Evolutionary conservation across 2,329 filamentous ascomycete species (phyloP).

Genomic region (Pyrenophora seminiperda): DNA sequence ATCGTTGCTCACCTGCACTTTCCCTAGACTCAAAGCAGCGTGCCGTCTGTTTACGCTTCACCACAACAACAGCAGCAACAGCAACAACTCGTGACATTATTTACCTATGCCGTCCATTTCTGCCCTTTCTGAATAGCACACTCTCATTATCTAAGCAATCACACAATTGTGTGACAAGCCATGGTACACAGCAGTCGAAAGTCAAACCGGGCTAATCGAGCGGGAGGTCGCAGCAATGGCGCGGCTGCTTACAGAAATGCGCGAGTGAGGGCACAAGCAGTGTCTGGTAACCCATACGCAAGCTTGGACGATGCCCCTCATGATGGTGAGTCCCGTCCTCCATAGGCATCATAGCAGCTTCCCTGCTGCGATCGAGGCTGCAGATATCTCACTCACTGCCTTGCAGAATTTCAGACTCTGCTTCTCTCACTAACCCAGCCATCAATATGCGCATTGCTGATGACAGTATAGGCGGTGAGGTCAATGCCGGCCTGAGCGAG

Average conservation of each 20-base stretch:
- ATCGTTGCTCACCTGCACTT: constrained; percentile 5
- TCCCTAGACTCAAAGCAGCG: not conserved
- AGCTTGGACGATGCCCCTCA: constrained; percentile 1
- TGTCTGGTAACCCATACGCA: constrained; percentile 16
- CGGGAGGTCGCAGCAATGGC: constrained; percentile 1
- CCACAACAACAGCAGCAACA: not conserved
- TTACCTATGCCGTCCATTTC: not conserved
- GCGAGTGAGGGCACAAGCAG: not conserved
- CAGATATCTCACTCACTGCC: not conserved
- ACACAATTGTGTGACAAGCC: constrained; percentile 1
- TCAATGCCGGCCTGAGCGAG: constrained; percentile 26
- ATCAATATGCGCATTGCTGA: constrained; percentile 9
- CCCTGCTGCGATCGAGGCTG: not conserved
- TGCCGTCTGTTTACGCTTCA: constrained; percentile 1
- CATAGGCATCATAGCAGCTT: not conserved
- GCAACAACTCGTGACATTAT: not conserved
- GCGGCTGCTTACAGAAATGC: not conserved
- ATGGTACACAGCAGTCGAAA: constrained; percentile 16
- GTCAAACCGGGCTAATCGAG: constrained; percentile 6
- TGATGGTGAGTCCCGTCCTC: constrained; percentile 15
- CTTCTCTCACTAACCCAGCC: not conserved
- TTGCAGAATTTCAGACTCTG: not conserved
- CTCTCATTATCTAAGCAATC: not conserved
- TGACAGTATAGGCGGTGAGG: constrained; percentile 17
- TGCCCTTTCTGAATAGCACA: not conserved